phyloP scores from a whole-genome alignment of 2,329 filamentous ascomycete genomes.

The Chrysoporthe puriensis region DNA sequence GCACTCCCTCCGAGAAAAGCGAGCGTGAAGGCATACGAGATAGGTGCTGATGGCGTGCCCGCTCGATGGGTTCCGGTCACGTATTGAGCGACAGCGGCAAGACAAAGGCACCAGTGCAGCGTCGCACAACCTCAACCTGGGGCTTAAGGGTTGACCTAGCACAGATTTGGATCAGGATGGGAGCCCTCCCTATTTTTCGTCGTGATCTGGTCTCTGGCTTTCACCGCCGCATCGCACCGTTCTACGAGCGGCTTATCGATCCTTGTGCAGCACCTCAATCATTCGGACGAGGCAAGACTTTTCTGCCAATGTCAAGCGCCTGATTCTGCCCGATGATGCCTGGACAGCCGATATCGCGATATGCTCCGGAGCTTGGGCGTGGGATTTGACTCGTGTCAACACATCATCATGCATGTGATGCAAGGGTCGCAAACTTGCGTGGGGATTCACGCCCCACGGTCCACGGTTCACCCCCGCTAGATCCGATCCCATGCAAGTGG shows the following conservation, averaged over 20 bases:
- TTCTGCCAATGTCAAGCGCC: slow-evolving; percentile 10
- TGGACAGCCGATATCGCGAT: slow-evolving; percentile 24
- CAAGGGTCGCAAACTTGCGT: slow-evolving; percentile 14
- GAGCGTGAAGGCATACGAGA: slow-evolving; percentile 56
- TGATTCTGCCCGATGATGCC: slow-evolving; percentile 15
- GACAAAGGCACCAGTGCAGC: not conserved
- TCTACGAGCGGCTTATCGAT: slow-evolving; percentile 5
- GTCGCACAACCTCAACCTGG: not conserved
- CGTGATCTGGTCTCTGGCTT: not conserved
- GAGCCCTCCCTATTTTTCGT: not conserved
- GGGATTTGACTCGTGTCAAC: slow-evolving; percentile 23
- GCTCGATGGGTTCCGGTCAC: slow-evolving; percentile 54
- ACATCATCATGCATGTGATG: slow-evolving; percentile 26
- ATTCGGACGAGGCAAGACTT: not conserved
- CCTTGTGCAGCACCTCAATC: not conserved
- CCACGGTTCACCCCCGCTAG: slow-evolving; percentile 19
- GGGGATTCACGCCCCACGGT: slow-evolving; percentile 20
- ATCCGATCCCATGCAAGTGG: slow-evolving; percentile 22
- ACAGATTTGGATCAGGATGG: not conserved
- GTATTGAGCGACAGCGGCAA: slow-evolving; percentile 6
- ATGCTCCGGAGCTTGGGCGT: not conserved
- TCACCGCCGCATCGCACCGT: not conserved
- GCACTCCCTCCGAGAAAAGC: slow-evolving; percentile 67
- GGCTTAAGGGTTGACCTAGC: not conserved
- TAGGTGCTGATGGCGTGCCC: slow-evolving; percentile 62